These are phyloP conservation scores for Tilletia horrida DNA, from an alignment of 1,284 basidiomycete genomes.

Conservation along the genomic window DNA sequence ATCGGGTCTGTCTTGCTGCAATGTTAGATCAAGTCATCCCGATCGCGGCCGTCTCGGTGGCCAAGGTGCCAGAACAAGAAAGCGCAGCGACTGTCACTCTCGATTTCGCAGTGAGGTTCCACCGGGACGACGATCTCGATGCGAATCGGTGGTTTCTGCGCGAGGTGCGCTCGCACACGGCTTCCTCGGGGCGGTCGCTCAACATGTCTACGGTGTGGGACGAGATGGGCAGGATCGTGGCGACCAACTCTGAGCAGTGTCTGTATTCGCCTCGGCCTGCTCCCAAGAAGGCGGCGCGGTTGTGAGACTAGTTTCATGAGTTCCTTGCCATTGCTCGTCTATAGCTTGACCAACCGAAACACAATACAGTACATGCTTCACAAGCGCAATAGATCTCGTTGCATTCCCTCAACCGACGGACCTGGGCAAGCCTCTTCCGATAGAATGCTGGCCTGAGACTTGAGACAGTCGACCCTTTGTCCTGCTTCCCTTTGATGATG, in stretches of 20 bases:
- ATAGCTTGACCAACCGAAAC: too few relatives aligned
- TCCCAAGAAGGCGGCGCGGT: too few relatives aligned
- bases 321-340: too few relatives aligned
- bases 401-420: too few relatives aligned
- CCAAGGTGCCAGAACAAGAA: neutral
- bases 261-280: too few relatives aligned
- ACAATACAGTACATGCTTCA: too few relatives aligned
- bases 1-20: neutral
- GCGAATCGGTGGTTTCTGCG: neutral
- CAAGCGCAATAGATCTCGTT: too few relatives aligned
- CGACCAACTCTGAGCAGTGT: neutral
- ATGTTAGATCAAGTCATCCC: neutral
- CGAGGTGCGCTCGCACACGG: neutral
- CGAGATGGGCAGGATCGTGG: neutral
- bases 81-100: neutral
- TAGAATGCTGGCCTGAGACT: too few relatives aligned
- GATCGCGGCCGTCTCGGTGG: neutral
- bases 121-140: neutral
- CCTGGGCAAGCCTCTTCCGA: too few relatives aligned
- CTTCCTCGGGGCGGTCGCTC: neutral
- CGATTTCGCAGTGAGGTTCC: conserved; percentile 6
- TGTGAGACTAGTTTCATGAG: too few relatives aligned
- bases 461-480: too few relatives aligned
- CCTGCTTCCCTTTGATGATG: too few relatives aligned
- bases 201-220: conserved; percentile 7